Percentiles rank a stretch among this genome's conserved stretches.
Evolutionary conservation across 2,329 filamentous ascomycete species (phyloP).

Genomic region (Plenodomus tracheiphilus): DNA sequence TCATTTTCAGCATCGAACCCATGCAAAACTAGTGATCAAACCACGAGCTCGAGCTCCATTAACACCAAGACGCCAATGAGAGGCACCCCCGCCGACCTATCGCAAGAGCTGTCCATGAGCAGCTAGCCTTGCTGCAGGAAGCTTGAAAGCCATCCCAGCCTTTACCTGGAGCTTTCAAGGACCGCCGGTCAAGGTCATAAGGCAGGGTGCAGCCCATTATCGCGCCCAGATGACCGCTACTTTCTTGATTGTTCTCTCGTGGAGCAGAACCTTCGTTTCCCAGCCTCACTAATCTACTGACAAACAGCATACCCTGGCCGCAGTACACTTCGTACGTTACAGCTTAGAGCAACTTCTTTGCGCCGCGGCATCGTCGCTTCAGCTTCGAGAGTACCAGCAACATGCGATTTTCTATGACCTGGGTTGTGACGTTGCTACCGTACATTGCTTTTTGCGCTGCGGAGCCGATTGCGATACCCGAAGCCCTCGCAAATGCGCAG

Average conservation of each 20-base stretch:
- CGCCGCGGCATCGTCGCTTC: background rate
- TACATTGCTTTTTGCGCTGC: constrained; percentile 17
- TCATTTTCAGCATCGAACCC: constrained; percentile 11
- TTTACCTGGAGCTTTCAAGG: constrained; percentile 20
- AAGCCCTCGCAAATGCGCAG: constrained; percentile 27
- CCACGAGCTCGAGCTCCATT: constrained; percentile 1
- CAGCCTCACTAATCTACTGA: constrained; percentile 13
- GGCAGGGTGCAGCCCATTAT: constrained; percentile 18
- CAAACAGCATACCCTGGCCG: background rate
- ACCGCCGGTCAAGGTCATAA: constrained; percentile 30
- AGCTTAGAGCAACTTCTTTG: background rate
- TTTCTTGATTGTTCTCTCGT: constrained; percentile 7
- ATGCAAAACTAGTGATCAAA: constrained; percentile 12
- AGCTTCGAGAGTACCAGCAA: constrained; percentile 2
- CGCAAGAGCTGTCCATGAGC: constrained; percentile 29
- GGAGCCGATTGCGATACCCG: constrained; percentile 29
- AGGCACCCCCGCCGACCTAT: constrained; percentile 21
- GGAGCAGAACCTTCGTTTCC: constrained; percentile 6
- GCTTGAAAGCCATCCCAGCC: constrained; percentile 33
- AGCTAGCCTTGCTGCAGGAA: constrained; percentile 33
- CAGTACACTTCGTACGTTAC: background rate
- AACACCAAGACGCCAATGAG: constrained; percentile 18
- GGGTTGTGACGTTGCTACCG: constrained; percentile 12
- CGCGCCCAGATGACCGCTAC: constrained; percentile 14
- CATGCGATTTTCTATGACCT: constrained; percentile 21